Evolutionary conservation across 441 rosid species (phyloP), one percentile per base, ranked within the genome.

Genomic region (Gossypium trilobum): DNA sequence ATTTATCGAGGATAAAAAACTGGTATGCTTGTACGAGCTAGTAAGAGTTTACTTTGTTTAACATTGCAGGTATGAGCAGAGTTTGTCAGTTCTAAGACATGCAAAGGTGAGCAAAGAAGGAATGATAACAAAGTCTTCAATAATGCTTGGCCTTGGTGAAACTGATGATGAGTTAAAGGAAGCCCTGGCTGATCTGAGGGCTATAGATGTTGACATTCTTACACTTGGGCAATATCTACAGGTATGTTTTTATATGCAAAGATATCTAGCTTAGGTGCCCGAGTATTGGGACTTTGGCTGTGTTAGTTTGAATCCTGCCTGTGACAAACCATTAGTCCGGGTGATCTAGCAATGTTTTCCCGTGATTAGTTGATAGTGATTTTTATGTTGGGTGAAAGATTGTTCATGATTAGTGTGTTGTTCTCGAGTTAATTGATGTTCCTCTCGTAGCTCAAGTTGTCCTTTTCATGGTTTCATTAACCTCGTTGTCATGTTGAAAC

Each of bases 71-170:
- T 92, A 95, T 83, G 97, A 89, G 78, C 99, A 92, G 79, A 95
- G 99, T 82, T 81, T 95, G 75, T 85, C 87, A 42, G 96, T 95
- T 77, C 83, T 95, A 79, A 88, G 84, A 68, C 95, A 88, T 80
- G 97, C 95, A 25, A 95, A 95, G 83, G 71, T 81, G 73, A 86
- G 88, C 81, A 89, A 88, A 81, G 87, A 86, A 27, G 93, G 91
- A 74, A 89, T 92, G 93, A 85, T 87, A 76, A 92, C 97, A 17
- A 95, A 95, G 82, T 78, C 98, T 25, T 95, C 99, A 29, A 85
- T 95, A 80, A 95, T 95, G 99, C 82, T 95, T 80, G 99, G 99
- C 68, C 96, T 95, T 11, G 98, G 98, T 77, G 99, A 95, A 85
- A 80, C 97, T 62, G 98, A 92, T 66, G 88, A 87, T 5, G 98